Conservation (phyloP, 352 stramenopile species). For the Phytophthora boehmeriae region DNA sequence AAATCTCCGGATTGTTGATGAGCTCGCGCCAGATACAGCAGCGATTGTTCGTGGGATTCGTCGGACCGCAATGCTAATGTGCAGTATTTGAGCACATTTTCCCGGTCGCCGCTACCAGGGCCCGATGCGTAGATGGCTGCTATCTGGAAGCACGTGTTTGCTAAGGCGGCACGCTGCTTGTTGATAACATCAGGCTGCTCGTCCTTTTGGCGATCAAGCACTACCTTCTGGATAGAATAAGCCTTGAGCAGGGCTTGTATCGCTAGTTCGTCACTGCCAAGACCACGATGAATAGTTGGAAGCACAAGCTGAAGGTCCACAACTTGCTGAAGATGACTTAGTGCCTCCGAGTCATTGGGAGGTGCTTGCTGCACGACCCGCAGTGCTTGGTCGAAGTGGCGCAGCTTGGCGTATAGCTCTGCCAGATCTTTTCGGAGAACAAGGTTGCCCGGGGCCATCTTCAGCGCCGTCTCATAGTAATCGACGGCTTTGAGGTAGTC, state of each 20-base stretch:
- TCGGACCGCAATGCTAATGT: slow-evolving; percentile 79
- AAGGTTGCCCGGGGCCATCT: slow-evolving; percentile 75
- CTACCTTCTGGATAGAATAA: slow-evolving; percentile 83
- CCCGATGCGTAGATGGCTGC: slow-evolving; percentile 68
- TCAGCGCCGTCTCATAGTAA: slow-evolving; percentile 93
- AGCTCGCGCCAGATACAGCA: slow-evolving; percentile 82
- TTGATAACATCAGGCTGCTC: slow-evolving; percentile 81
- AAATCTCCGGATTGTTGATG: slow-evolving; percentile 77
- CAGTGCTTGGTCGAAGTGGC: slow-evolving; percentile 84
- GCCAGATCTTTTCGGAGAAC: slow-evolving; percentile 90
- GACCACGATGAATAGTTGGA: slow-evolving; percentile 77
- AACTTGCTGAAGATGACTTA: slow-evolving; percentile 68
- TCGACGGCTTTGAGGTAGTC: slow-evolving; percentile 94
- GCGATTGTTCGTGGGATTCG: slow-evolving; percentile 81
- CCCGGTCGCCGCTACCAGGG: slow-evolving; percentile 22
- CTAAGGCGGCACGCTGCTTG: slow-evolving; percentile 74
- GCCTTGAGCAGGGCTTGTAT: slow-evolving; percentile 84
- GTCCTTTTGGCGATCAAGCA: slow-evolving; percentile 83
- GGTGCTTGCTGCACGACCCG: slow-evolving; percentile 81
- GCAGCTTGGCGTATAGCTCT: slow-evolving; percentile 89
- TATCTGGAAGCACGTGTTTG: slow-evolving; percentile 87
- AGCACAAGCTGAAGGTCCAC: slow-evolving; percentile 81
- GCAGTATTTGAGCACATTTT: slow-evolving; percentile 85
- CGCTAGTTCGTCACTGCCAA: slow-evolving; percentile 71
- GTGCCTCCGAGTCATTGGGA: slow-evolving; percentile 65